Conservation (phyloP, 2,329 filamentous ascomycete genomes). For the Tolypocladium ovalisporum region DNA sequence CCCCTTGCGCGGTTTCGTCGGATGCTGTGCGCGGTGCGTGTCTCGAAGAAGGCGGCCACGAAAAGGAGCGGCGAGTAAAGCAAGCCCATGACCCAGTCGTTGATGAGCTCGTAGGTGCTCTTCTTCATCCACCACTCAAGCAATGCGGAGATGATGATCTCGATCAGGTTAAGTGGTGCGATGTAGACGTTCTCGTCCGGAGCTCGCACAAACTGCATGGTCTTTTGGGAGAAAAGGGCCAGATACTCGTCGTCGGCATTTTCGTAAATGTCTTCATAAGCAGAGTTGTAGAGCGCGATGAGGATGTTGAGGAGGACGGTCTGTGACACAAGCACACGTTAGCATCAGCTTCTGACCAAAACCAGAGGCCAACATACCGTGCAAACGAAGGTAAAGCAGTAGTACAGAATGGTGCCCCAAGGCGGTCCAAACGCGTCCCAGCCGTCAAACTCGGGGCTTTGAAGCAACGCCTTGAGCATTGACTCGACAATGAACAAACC, state of each 20-base stretch:
- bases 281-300: slow-evolving; percentile 93
- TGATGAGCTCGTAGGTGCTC: slow-evolving; percentile 63
- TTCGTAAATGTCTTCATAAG: slow-evolving; percentile 88
- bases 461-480: slow-evolving; percentile 86
- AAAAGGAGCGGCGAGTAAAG: slow-evolving; percentile 79
- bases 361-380: slow-evolving; percentile 49
- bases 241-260: slow-evolving; percentile 95
- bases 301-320: slow-evolving; percentile 83
- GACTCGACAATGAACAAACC: slow-evolving; percentile 64
- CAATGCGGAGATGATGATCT: slow-evolving; percentile 67
- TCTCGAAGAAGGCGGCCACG: slow-evolving; percentile 64
- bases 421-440: slow-evolving; percentile 89
- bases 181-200: slow-evolving; percentile 99
- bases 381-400: slow-evolving; percentile 93
- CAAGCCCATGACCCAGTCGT: slow-evolving; percentile 77
- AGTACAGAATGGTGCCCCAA: slow-evolving; percentile 92
- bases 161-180: slow-evolving; percentile 86
- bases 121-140: slow-evolving; percentile 95
- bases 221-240: slow-evolving; percentile 85
- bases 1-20: slow-evolving; percentile 64
- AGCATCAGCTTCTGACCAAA: not conserved
- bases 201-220: slow-evolving; percentile 91
- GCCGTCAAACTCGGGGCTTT: slow-evolving; percentile 76
- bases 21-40: slow-evolving; percentile 53
- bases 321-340: slow-evolving; percentile 15